Evolutionary conservation across 106 monocot species (phyloP).

Genomic region (Dendrobium huoshanense): DNA sequence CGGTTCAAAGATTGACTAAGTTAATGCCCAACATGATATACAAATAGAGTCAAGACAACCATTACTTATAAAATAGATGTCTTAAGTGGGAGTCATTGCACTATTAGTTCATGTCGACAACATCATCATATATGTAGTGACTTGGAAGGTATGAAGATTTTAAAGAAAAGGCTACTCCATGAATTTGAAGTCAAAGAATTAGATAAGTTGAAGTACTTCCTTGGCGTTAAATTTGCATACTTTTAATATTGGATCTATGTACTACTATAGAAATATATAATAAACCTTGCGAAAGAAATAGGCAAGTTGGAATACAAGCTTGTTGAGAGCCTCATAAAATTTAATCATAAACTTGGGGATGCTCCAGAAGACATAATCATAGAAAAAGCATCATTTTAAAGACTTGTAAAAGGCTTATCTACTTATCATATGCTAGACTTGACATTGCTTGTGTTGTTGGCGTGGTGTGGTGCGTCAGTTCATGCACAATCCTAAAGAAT

Average conservation of each 20-base stretch:
- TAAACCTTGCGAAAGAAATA: background rate
- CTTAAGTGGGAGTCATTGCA: background rate
- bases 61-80: background rate
- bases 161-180: background rate
- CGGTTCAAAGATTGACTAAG: background rate
- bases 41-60: background rate
- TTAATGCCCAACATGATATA: background rate
- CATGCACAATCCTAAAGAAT: background rate
- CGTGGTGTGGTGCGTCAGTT: background rate
- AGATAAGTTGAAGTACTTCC: background rate
- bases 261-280: background rate
- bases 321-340: background rate
- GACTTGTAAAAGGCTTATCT: background rate
- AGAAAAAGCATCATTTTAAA: no score
- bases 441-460: background rate
- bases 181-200: background rate
- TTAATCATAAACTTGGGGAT: background rate
- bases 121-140: background rate
- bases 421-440: background rate
- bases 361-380: background rate
- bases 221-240: background rate
- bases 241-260: background rate
- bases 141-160: background rate
- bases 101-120: background rate
- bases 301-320: background rate